These are phyloP conservation scores for Tylopilus vinaceipallidus DNA, from an alignment of 768 basidiomycete species.

Conservation along the genomic window DNA sequence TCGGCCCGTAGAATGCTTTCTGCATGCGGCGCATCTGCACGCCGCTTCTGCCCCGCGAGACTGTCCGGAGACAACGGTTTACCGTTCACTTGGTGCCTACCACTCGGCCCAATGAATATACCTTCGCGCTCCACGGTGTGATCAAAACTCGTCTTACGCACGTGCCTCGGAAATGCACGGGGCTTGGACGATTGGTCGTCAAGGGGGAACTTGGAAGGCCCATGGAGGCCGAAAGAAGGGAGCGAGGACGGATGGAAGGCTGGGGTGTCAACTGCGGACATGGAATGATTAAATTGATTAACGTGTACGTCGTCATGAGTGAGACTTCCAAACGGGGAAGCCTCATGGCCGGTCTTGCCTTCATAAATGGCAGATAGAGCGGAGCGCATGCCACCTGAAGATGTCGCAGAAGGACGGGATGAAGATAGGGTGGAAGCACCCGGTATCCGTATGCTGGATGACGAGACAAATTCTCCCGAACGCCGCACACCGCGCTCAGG, in stretches of 20 bases:
- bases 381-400: constrained; percentile 36
- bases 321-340: constrained; percentile 38
- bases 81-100: constrained; percentile 80
- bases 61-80: constrained; percentile 66
- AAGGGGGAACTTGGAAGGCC: constrained; percentile 38
- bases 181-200: constrained; percentile 37
- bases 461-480: constrained; percentile 22
- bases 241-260: constrained; percentile 69
- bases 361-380: constrained; percentile 51
- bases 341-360: constrained; percentile 36
- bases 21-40: constrained; percentile 76
- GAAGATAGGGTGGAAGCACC: constrained; percentile 42
- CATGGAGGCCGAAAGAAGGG: constrained; percentile 68
- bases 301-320: constrained; percentile 28
- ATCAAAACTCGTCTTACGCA: constrained; percentile 93
- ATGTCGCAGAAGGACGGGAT: constrained; percentile 48
- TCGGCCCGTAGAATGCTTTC: constrained; percentile 81
- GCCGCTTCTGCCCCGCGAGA: constrained; percentile 70
- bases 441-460: constrained; percentile 38
- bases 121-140: constrained; percentile 79
- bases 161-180: constrained; percentile 75
- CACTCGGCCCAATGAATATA: constrained; percentile 54
- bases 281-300: constrained; percentile 37
- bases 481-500: constrained; percentile 27
- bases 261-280: constrained; percentile 45